Evolutionary conservation across 495 filamentous ascomycete genomes (phyloP), one percentile per base, ranked within the genome.

Genomic region (Darksidea phi): DNA sequence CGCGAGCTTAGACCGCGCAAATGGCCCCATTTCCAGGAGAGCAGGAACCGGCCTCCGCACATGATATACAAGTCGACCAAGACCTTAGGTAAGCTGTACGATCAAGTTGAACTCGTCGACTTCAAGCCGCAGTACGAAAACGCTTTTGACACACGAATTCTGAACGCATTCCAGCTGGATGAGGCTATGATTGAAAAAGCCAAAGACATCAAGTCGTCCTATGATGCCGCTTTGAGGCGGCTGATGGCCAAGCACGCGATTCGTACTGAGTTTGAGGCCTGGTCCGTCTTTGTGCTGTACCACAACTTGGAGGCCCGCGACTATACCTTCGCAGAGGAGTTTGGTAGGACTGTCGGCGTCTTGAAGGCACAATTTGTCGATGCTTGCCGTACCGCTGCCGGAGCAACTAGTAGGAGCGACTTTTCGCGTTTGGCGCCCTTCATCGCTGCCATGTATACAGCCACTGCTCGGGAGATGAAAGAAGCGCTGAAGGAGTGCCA

Each of bases 11-110:
- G 80, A 10, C 83, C 87, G 0, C 73, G 56, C 1, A 73, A 70
- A 48, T 96, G 84, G 79, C 94, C 94, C 0, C 94, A 98, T 68
- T 98, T 95, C 66, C 95, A 96, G 88, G 88, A 95, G 60, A 92
- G 88, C 66, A 76, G 75, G 12, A 48, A 77, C 57, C 76, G 75
- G 43, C 63, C 72, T 1, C 72, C 79, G 20, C 75, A 81, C 1
- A 74, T 74, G 43, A 77, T 77, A 0, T 94, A 95, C 61, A 74
- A 72, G 1, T 97, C 95, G 0, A 68, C 56, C 0, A 89, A 82
- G 47, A 82, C 95, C 15, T 80, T 99, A 0, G 94, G 94, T 1
- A 79, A 87, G 53, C 81, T 99, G 1, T 99, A 92, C 54, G 89
- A 97, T 67, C 74, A 76, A 45, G 84, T 89, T 17, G 74, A 84